Conservation (phyloP, 441 rosid genomes). For the Syzygium syzygioides region DNA sequence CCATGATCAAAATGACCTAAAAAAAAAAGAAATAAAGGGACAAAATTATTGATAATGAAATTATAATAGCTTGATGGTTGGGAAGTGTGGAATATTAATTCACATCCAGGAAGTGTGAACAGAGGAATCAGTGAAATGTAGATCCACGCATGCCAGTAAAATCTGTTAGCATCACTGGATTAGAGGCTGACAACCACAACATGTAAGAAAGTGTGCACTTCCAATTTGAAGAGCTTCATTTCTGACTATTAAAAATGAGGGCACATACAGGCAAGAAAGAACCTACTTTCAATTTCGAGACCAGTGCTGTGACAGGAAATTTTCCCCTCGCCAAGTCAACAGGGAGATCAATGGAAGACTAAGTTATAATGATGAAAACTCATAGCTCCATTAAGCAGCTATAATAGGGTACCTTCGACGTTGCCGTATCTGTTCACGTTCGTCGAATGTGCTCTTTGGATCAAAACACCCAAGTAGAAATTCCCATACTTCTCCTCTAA, state of each 20-base stretch:
- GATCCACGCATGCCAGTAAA: neutral
- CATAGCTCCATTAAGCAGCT: neutral
- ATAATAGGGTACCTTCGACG: constrained; percentile 49
- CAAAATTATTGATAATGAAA: neutral
- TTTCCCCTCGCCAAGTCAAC: neutral
- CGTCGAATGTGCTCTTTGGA: constrained; percentile 79
- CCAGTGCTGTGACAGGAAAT: neutral
- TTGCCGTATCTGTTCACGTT: constrained; percentile 65
- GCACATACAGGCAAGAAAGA: neutral
- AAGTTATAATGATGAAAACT: neutral
- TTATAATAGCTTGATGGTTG: neutral
- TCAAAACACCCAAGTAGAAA: constrained; percentile 88
- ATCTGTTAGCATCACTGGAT: neutral
- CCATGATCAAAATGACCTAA: neutral
- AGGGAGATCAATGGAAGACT: neutral
- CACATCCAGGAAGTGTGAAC: neutral
- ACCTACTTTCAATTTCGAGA: neutral
- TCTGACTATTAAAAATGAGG: neutral
- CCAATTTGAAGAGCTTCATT: neutral
- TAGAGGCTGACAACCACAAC: neutral
- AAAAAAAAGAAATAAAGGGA: neutral
- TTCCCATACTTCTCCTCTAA: constrained; percentile 99
- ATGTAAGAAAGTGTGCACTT: neutral
- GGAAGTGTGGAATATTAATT: neutral
- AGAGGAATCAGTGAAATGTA: neutral